These are phyloP conservation scores for Colletotrichum coccodes DNA, from an alignment of 2,329 filamentous ascomycete genomes.

Conservation along the genomic window DNA sequence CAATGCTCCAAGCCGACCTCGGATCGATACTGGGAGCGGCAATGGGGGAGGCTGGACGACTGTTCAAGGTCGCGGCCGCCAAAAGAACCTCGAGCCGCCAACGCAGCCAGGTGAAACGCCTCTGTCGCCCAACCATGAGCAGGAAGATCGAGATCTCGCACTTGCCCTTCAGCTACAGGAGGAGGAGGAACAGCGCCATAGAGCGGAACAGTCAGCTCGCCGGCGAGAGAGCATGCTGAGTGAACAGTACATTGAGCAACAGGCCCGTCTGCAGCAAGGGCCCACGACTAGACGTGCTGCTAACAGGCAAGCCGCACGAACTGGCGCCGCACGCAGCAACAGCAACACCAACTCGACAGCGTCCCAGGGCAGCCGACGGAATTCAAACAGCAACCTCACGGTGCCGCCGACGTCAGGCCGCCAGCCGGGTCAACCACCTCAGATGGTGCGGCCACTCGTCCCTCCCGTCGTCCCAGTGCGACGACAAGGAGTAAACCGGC, in stretches of 20 bases:
- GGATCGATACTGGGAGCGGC: neutral
- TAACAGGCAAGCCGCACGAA: slow-evolving; percentile 32
- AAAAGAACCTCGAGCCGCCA: slow-evolving; percentile 3
- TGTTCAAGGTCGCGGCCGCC: slow-evolving; percentile 48
- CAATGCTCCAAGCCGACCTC: slow-evolving; percentile 8
- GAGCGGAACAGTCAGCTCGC: slow-evolving; percentile 68
- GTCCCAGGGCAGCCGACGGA: slow-evolving; percentile 23
- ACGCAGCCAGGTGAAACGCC: slow-evolving; percentile 38
- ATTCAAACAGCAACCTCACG: slow-evolving; percentile 29
- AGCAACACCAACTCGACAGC: slow-evolving; percentile 22
- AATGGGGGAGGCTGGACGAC: slow-evolving; percentile 63
- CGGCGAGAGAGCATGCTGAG: slow-evolving; percentile 75
- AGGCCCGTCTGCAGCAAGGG: slow-evolving; percentile 53
- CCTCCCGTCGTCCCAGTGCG: slow-evolving; percentile 52
- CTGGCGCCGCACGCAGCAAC: slow-evolving; percentile 16
- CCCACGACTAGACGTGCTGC: slow-evolving; percentile 37
- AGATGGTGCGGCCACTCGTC: slow-evolving; percentile 58
- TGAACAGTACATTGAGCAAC: slow-evolving; percentile 76
- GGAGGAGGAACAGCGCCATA: slow-evolving; percentile 85
- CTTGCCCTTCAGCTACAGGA: slow-evolving; percentile 93
- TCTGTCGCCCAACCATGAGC: slow-evolving; percentile 60
- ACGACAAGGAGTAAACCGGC: slow-evolving; percentile 47
- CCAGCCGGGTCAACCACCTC: slow-evolving; percentile 34
- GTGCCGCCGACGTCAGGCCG: slow-evolving; percentile 19
- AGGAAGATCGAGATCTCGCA: slow-evolving; percentile 89